These are phyloP conservation scores for Gracilaria gracilis DNA, from an alignment of 23 red algal genomes.

Conservation along the genomic window DNA sequence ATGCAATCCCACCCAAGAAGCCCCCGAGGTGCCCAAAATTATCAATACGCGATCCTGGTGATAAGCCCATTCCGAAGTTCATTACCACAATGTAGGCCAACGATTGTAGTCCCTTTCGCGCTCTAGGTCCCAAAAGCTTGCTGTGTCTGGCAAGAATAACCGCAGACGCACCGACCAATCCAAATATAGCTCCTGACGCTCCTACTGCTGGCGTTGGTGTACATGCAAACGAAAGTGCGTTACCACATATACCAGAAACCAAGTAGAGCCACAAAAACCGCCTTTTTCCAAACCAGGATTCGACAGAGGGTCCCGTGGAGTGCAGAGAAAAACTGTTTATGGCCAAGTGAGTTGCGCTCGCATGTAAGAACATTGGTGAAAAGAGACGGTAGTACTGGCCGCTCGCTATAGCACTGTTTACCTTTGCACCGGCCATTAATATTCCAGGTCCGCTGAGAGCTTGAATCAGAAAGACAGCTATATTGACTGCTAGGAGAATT, in stretches of 20 bases:
- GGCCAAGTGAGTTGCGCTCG: constrained; percentile 72
- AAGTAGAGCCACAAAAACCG: constrained; percentile 86
- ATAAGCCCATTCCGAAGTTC: constrained; percentile 82
- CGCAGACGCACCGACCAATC: constrained; percentile 85
- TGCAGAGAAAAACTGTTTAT: constrained; percentile 82
- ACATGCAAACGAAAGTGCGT: constrained; percentile 70
- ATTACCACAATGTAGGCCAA: constrained; percentile 78
- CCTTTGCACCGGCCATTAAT: constrained; percentile 86
- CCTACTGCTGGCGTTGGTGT: constrained; percentile 86
- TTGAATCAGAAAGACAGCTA: constrained; percentile 61
- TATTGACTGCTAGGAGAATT: constrained; percentile 66
- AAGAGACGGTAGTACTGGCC: constrained; percentile 89
- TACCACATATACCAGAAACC: constrained; percentile 77
- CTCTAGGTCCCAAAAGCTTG: constrained; percentile 56
- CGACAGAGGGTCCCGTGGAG: constrained; percentile 85
- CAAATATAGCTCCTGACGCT: constrained; percentile 95
- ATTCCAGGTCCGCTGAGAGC: constrained; percentile 29
- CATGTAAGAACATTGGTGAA: constrained; percentile 97
- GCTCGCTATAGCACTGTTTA: constrained; percentile 81
- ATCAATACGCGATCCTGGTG: constrained; percentile 85
- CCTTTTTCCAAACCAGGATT: constrained; percentile 83
- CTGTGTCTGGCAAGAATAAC: constrained; percentile 73
- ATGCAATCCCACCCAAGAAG: constrained; percentile 81
- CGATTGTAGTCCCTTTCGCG: constrained; percentile 57
- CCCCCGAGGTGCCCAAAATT: constrained; percentile 98